Evolutionary conservation across 2,329 filamentous ascomycete species (phyloP), one percentile per base, ranked within the genome.

Genomic region (Drechmeria coniospora): DNA sequence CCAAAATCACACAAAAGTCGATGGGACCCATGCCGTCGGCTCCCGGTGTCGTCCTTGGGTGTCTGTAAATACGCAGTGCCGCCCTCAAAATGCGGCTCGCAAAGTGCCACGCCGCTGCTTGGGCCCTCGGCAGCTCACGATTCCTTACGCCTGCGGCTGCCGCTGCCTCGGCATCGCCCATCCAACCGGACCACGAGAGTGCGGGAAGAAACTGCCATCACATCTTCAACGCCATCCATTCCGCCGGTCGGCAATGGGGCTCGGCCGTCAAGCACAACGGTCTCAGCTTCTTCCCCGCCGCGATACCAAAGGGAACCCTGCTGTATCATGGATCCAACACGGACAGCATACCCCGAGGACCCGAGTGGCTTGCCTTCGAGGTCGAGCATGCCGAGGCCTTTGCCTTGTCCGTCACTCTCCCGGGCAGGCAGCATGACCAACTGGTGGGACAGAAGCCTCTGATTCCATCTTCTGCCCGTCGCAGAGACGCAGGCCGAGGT

Each of bases 361-460:
- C 61, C 3, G 73, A 83, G 40, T 83, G 79, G 77, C 56, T 84
- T 1, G 79, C 79, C 0, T 84, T 83, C 42, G 79, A 84, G 45
- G 64, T 76, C 4, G 78, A 84, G 40, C 79, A 84, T 48, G 74
- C 78, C 1, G 58, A 77, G 37, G 44, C 58, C 3, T 83, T 84
- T 50, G 72, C 76, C 6, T 13, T 11, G 21, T 30, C 22, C 9
- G 2, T 8, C n/a, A 12, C 21, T 13, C 15, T 15, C 7, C 16
- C 2, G 15, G 21, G 14, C 9, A 11, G 20, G 6, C 4, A 21
- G 10, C 25, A 24, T 5, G 12, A n/a, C 10, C 20, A 21, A n/a
- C n/a, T n/a, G n/a, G n/a, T n/a, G 15, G 16, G 4, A n/a, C 33
- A 36, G 19, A 30, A 27, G 12, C 31, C 21, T 4, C 15, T 37